Evolutionary conservation across 1,284 basidiomycete genomes (phyloP), one percentile per base, ranked within the genome.

Genomic region (Marasmius oreades): DNA sequence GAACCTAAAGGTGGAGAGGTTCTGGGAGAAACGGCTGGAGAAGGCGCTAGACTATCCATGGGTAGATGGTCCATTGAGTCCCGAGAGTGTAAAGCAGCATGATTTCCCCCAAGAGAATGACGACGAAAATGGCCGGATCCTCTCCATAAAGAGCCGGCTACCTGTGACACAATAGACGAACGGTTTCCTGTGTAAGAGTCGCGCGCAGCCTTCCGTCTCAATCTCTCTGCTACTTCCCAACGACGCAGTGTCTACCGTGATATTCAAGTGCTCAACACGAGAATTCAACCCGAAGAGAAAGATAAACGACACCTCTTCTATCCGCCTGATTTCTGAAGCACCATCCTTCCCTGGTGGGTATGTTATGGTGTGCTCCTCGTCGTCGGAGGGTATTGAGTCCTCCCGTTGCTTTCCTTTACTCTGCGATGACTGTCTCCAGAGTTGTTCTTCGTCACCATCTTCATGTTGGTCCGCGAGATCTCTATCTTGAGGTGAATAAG

Each of bases 201-300:
- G 51, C 87, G 79, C 3, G 77, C 80, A n/a, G 76, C 73, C 69
- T 81, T 86, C 70, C 87, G 80, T 59, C 86, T 78, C 63, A 83
- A 81, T 33, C 86, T 79, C 66, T 92, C 89, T 34, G 80, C 80
- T 45, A 81, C 69, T 61, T 92, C 89, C 90, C 88, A 91, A 42
- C 79, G 79, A 58, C 78, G 77, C 20, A 92, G 74, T 59, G 82
- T 92, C 89, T 92, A 61, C 55, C 47, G 55, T 53, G 24, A 57
- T 42, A 55, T 55, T 57, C 39, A 52, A 24, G n/a, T n/a, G n/a
- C n/a, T 24, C 48, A 47, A 44, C 46, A 45, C 45, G 22, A 26
- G 47, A 31, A 31, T 31, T 31, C 11, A n/a, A 22, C 39, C 18
- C 11, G 8, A 37, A 14, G 11, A 48, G 31, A 42, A 55, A 36